phyloP scores from a whole-genome alignment of 441 rosid genomes.

The Euphorbia celastroides region DNA sequence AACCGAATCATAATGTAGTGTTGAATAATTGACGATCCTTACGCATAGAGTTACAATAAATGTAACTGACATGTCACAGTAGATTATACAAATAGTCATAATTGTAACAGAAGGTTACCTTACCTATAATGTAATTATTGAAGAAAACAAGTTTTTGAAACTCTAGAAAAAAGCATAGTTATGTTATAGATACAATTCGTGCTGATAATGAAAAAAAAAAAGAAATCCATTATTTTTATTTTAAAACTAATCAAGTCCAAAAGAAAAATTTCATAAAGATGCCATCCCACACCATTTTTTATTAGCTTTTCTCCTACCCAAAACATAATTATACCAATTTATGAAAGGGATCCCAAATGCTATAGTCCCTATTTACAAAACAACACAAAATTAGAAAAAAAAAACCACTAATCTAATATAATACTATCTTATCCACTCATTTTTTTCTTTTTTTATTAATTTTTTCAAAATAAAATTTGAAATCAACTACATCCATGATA shows the following conservation, averaged over 20 bases:
- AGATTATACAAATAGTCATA: too few species aligned
- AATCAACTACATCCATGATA: neutral
- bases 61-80: too few species aligned
- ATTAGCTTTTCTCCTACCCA: too few species aligned
- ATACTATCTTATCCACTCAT: slow-evolving; percentile 28
- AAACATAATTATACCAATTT: slow-evolving; percentile 3
- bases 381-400: neutral
- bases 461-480: neutral
- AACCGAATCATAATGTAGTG: too few species aligned
- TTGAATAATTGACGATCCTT: too few species aligned
- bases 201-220: too few species aligned
- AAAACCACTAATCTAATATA: slow-evolving; percentile 1
- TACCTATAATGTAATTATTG: too few species aligned
- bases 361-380: neutral
- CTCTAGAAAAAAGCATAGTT: too few species aligned
- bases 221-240: neutral
- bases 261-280: slow-evolving; percentile 21
- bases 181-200: too few species aligned
- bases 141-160: too few species aligned
- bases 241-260: neutral
- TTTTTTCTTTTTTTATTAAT: neutral
- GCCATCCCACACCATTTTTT: slow-evolving; percentile 17
- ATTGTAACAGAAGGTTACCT: too few species aligned
- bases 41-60: too few species aligned
- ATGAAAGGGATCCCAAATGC: neutral